A percentile compares a stretch with the other conserved stretches of the same genome.
Conservation (phyloP, 345 rosid genomes). For the Microthlaspi erraticum region DNA sequence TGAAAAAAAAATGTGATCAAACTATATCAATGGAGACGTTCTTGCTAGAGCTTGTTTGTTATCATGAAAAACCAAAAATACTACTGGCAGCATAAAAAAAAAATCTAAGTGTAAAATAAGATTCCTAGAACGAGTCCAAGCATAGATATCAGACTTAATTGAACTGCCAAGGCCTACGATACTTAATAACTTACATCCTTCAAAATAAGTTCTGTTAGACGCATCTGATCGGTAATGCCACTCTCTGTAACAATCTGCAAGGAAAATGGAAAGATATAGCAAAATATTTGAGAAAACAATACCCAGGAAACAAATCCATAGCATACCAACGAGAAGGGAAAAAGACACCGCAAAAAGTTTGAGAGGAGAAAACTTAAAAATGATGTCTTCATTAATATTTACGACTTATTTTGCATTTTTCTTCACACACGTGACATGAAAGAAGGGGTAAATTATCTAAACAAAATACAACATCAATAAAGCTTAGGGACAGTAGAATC, state of each 20-base stretch:
- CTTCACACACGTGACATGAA: slow-evolving; percentile 13
- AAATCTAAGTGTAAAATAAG: slow-evolving; percentile 30
- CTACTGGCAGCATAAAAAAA: slow-evolving; percentile 12
- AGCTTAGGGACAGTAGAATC: slow-evolving; percentile 48
- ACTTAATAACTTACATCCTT: slow-evolving; percentile 68
- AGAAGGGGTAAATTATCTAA: too few relatives aligned
- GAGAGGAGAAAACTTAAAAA: slow-evolving; percentile 4
- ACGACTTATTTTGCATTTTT: slow-evolving; percentile 12
- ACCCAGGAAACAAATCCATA: slow-evolving; percentile 27
- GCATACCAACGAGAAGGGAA: slow-evolving; percentile 14
- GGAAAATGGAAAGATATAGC: slow-evolving; percentile 11
- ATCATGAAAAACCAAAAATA: slow-evolving; percentile 5
- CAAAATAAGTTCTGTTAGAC: slow-evolving; percentile 74
- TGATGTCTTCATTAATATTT: slow-evolving; percentile 5
- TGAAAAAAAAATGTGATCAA: slow-evolving; percentile 9
- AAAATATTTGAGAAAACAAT: slow-evolving; percentile 61
- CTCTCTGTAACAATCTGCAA: slow-evolving; percentile 74
- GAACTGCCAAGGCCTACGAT: slow-evolving; percentile 12
- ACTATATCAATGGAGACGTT: slow-evolving; percentile 11
- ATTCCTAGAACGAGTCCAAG: slow-evolving; percentile 5
- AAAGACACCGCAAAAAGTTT: slow-evolving; percentile 19
- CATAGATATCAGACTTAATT: slow-evolving; percentile 5
- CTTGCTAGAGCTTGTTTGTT: slow-evolving; percentile 14
- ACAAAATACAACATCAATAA: not conserved
- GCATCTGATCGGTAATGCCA: slow-evolving; percentile 92